These are phyloP conservation scores for Phytophthora foliorum DNA, from an alignment of 352 stramenopile species.

Conservation along the genomic window DNA sequence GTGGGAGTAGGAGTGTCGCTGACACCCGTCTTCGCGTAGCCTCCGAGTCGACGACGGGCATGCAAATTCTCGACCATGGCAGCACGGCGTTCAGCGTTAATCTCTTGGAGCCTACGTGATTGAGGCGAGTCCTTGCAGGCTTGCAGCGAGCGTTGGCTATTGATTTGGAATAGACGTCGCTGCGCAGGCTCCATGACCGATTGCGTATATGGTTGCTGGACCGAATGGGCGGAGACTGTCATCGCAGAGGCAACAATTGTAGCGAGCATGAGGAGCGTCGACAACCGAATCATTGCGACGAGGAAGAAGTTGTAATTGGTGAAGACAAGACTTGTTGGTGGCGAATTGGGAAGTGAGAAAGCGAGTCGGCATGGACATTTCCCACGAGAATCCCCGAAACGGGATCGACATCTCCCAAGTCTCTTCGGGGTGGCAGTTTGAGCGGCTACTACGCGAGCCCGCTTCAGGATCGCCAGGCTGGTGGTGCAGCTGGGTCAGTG, in stretches of 20 bases:
- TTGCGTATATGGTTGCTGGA: conserved; percentile 19
- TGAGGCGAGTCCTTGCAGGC: conserved; percentile 28
- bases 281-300: conserved; percentile 12
- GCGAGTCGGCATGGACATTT: conserved; percentile 8
- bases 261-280: conserved; percentile 22
- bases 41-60: conserved; percentile 29
- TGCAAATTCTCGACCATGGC: conserved; percentile 16
- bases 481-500: conserved; percentile 30
- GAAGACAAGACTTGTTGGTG: conserved; percentile 6
- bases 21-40: conserved; percentile 11
- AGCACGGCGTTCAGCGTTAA: conserved; percentile 15
- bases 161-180: conserved; percentile 25
- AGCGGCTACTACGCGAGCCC: no score
- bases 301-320: neutral
- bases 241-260: conserved; percentile 6
- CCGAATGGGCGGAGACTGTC: conserved; percentile 15
- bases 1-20: conserved; percentile 18
- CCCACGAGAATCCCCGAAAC: conserved; percentile 21
- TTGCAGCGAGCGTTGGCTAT: conserved; percentile 27
- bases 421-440: no score
- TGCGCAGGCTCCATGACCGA: conserved; percentile 23
- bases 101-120: conserved; percentile 25
- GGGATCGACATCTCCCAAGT: neutral
- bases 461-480: conserved; percentile 20
- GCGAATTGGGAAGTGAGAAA: conserved; percentile 32